phyloP scores from a whole-genome alignment of 495 filamentous ascomycete species.

The Penicillium samsonianum region DNA sequence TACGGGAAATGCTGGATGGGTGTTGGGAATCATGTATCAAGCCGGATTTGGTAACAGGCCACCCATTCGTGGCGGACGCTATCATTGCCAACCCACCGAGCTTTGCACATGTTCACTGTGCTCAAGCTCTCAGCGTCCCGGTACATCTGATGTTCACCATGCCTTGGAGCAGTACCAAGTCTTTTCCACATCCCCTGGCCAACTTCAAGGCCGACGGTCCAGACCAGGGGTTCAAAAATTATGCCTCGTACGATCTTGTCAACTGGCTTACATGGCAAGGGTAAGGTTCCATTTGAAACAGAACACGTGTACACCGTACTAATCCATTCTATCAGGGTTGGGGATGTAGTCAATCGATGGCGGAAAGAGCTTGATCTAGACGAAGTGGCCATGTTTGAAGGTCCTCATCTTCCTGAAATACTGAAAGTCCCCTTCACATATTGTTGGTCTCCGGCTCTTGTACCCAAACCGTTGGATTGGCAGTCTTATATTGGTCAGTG shows the following conservation, averaged over 20 bases:
- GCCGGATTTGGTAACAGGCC: slow-evolving; percentile 27
- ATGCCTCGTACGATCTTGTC: slow-evolving; percentile 66
- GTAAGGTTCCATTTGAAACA: not conserved
- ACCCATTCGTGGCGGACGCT: too few species aligned
- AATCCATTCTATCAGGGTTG: slow-evolving; percentile 5
- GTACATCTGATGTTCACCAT: too few species aligned
- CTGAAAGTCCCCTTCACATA: slow-evolving; percentile 20
- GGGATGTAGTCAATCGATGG: slow-evolving; percentile 18
- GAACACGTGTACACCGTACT: not conserved
- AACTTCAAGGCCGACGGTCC: slow-evolving; percentile 50
- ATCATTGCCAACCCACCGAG: too few species aligned
- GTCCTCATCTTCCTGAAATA: slow-evolving; percentile 3
- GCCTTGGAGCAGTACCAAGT: slow-evolving; percentile 27
- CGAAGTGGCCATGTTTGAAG: slow-evolving; percentile 7
- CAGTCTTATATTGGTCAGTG: slow-evolving; percentile 6
- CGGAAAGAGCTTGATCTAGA: slow-evolving; percentile 13
- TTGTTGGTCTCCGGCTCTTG: slow-evolving; percentile 18
- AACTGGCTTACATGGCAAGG: slow-evolving; percentile 71
- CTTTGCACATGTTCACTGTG: too few species aligned
- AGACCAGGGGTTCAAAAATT: slow-evolving; percentile 59
- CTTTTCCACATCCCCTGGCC: slow-evolving; percentile 54
- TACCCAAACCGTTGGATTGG: slow-evolving; percentile 20
- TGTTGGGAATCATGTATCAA: slow-evolving; percentile 44
- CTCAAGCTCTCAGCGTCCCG: too few species aligned
- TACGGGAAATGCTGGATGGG: slow-evolving; percentile 56